These are phyloP conservation scores for Ascobolus immersus DNA, from an alignment of 495 filamentous ascomycete species.

Conservation along the genomic window DNA sequence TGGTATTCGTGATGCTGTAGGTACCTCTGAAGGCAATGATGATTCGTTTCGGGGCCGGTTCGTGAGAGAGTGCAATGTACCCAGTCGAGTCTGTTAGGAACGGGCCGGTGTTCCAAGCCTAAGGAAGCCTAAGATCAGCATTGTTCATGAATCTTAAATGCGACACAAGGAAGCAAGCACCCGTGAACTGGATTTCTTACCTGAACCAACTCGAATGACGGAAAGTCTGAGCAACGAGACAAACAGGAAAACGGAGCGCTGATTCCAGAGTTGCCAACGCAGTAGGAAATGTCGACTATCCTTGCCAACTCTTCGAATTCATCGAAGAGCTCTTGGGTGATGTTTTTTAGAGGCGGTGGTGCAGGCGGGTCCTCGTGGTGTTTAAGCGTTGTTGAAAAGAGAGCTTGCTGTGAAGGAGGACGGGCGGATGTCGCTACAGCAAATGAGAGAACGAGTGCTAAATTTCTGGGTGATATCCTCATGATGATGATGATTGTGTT, in stretches of 20 bases:
- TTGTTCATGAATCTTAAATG: neutral
- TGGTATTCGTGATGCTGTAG: constrained; percentile 72
- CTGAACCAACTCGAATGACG: constrained; percentile 46
- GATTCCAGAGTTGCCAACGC: constrained; percentile 53
- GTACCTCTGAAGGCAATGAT: constrained; percentile 88
- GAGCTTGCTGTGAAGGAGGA: no score
- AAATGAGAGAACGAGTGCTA: no score
- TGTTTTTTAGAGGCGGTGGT: no score
- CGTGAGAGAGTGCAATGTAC: constrained; percentile 67
- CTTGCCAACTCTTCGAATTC: constrained; percentile 66
- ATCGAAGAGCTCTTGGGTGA: constrained; percentile 43
- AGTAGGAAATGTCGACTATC: constrained; percentile 86
- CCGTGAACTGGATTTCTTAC: constrained; percentile 16
- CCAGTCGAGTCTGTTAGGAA: constrained; percentile 79
- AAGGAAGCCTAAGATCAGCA: neutral
- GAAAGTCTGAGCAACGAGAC: constrained; percentile 60
- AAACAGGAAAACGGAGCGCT: constrained; percentile 58
- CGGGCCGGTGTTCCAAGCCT: constrained; percentile 77
- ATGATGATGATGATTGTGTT: no score
- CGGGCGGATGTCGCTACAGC: no score
- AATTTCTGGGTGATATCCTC: no score
- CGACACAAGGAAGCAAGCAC: neutral
- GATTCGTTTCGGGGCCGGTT: constrained; percentile 32
- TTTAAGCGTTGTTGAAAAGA: no score
- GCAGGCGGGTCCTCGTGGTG: no score